These are phyloP conservation scores for Botrytis deweyae DNA, from an alignment of 2,329 filamentous ascomycete species.

Conservation along the genomic window DNA sequence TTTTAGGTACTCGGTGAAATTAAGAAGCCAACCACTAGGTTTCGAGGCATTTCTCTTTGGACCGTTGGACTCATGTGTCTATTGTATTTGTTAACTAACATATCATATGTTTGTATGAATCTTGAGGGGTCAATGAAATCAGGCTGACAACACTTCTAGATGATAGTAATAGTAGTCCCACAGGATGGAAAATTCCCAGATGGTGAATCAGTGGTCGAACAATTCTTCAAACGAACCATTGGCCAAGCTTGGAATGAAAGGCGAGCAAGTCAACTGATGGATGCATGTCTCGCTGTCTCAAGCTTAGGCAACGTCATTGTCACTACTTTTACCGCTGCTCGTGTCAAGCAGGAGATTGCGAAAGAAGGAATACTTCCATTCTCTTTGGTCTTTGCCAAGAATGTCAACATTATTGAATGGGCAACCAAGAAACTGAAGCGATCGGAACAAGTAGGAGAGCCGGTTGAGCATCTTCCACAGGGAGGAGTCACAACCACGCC, in stretches of 20 bases:
- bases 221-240: slow-evolving; percentile 42
- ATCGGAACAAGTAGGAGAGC: slow-evolving; percentile 25
- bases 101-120: slow-evolving; percentile 43
- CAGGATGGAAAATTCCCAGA: background rate
- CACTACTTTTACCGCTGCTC: slow-evolving; percentile 55
- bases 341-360: slow-evolving; percentile 60
- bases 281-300: slow-evolving; percentile 53
- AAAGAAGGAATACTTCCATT: slow-evolving; percentile 55
- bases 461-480: slow-evolving; percentile 27
- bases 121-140: slow-evolving; percentile 7
- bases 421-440: slow-evolving; percentile 31
- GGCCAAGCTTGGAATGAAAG: slow-evolving; percentile 32
- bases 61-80: slow-evolving; percentile 37
- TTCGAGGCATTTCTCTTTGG: slow-evolving; percentile 27
- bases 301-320: slow-evolving; percentile 50
- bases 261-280: slow-evolving; percentile 39
- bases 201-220: slow-evolving; percentile 34
- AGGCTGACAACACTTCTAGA: slow-evolving; percentile 25
- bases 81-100: slow-evolving; percentile 43
- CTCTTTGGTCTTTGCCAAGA: slow-evolving; percentile 42
- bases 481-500: slow-evolving; percentile 35
- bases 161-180: slow-evolving; percentile 28
- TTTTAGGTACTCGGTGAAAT: slow-evolving; percentile 36
- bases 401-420: slow-evolving; percentile 43
- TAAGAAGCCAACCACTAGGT: slow-evolving; percentile 30